Evolutionary conservation across 2,329 filamentous ascomycete species (phyloP).

Genomic region (Talaromyces atroroseus): DNA sequence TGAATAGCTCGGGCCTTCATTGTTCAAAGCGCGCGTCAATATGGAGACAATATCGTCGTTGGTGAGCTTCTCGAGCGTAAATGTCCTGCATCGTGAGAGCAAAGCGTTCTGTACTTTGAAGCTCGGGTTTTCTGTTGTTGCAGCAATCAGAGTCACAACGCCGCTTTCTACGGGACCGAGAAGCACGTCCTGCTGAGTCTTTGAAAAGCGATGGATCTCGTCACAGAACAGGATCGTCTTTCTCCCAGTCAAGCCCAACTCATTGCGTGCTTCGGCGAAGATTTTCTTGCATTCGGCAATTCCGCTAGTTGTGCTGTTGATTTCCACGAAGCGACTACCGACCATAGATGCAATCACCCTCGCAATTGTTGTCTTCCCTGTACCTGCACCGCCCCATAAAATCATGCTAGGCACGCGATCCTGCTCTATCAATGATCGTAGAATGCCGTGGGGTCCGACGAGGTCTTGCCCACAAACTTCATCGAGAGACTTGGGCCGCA

Average conservation of each 20-base stretch:
- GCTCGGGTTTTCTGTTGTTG: constrained; percentile 93
- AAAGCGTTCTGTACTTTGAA: constrained; percentile 89
- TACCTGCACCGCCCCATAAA: constrained; percentile 59
- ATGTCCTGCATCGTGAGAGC: constrained; percentile 82
- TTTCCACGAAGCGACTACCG: constrained; percentile 83
- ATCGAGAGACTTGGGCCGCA: constrained; percentile 78
- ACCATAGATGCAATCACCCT: constrained; percentile 79
- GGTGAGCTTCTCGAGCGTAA: constrained; percentile 72
- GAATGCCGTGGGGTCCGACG: constrained; percentile 75
- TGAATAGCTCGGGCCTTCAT: constrained; percentile 51
- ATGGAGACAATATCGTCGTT: constrained; percentile 69
- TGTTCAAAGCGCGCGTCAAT: constrained; percentile 64
- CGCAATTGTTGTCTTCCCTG: constrained; percentile 65
- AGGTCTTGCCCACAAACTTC: constrained; percentile 89
- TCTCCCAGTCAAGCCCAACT: constrained; percentile 72
- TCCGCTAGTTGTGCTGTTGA: constrained; percentile 86
- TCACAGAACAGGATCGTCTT: constrained; percentile 97
- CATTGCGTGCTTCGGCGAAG: constrained; percentile 76
- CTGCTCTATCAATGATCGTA: constrained; percentile 79
- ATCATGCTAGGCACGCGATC: constrained; percentile 92
- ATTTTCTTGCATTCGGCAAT: constrained; percentile 90
- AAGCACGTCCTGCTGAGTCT: constrained; percentile 91
- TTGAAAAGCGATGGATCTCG: constrained; percentile 89
- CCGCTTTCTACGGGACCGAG: constrained; percentile 87
- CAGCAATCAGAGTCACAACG: constrained; percentile 84